phyloP scores from a whole-genome alignment of 2,329 filamentous ascomycete species.

The Penicillium sp. region DNA sequence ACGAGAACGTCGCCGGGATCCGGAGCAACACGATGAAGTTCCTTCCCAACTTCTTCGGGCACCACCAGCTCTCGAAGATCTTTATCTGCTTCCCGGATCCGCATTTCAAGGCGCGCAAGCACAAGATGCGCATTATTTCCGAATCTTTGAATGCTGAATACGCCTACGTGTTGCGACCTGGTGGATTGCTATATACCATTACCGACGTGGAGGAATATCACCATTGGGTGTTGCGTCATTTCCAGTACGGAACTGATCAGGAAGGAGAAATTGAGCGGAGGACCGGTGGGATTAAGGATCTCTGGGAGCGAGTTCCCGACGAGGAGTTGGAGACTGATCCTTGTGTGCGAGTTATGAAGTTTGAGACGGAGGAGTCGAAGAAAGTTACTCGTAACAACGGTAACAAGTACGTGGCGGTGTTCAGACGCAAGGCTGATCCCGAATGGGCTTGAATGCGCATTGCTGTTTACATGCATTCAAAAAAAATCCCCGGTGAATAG shows the following conservation, averaged over 20 bases:
- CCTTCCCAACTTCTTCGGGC: constrained; percentile 92
- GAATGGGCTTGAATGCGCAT: constrained; percentile 54
- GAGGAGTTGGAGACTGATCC: constrained; percentile 54
- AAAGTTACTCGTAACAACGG: constrained; percentile 92
- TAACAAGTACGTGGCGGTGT: constrained; percentile 86
- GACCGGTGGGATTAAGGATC: constrained; percentile 55
- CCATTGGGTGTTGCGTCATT: constrained; percentile 86
- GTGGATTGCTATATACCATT: constrained; percentile 90
- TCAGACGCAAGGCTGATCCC: constrained; percentile 75
- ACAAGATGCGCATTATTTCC: constrained; percentile 93
- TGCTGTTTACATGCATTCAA: constrained; percentile 2
- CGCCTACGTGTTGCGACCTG: constrained; percentile 78
- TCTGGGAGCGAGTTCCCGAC: constrained; percentile 71
- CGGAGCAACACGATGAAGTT: constrained; percentile 99
- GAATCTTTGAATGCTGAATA: constrained; percentile 89
- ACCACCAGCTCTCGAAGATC: constrained; percentile 78
- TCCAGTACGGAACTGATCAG: constrained; percentile 64
- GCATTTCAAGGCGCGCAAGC: constrained; percentile 95
- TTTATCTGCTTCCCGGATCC: constrained; percentile 99
- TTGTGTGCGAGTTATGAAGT: constrained; percentile 63
- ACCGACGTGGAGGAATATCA: constrained; percentile 96
- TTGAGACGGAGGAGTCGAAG: constrained; percentile 93
- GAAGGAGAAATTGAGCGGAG: constrained; percentile 69
- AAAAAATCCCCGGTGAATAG: constrained; percentile 10
- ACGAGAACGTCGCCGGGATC: constrained; percentile 85